Conservation (phyloP, 768 basidiomycete species). For the Amanita inopinata region DNA sequence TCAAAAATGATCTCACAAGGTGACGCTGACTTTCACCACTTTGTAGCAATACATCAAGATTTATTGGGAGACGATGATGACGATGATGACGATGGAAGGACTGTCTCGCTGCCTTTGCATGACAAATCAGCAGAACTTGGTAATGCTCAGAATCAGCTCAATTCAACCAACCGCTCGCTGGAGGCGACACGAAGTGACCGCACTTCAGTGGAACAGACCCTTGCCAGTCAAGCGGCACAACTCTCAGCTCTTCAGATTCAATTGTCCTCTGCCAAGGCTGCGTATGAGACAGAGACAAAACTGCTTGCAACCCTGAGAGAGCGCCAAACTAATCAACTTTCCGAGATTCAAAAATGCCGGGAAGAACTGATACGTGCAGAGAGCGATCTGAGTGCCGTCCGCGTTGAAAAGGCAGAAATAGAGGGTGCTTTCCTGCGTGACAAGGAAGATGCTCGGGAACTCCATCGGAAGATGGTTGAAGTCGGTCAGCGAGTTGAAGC, state of each 20-base stretch:
- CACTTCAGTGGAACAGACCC: conserved; percentile 47
- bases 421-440: conserved; percentile 81
- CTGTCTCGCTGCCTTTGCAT: conserved; percentile 41
- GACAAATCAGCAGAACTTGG: conserved; percentile 82
- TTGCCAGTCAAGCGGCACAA: conserved; percentile 62
- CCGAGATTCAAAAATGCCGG: conserved; percentile 60
- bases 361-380: conserved; percentile 83
- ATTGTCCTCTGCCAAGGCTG: conserved; percentile 71
- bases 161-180: conserved; percentile 67
- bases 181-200: conserved; percentile 60
- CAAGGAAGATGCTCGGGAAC: conserved; percentile 85
- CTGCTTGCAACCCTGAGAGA: conserved; percentile 60
- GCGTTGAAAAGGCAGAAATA: conserved; percentile 86
- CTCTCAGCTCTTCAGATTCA: conserved; percentile 77
- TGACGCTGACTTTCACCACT: not conserved
- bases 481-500: conserved; percentile 61
- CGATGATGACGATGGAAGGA: conserved; percentile 30
- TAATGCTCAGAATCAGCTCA: conserved; percentile 77
- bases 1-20: not conserved
- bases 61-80: conserved; percentile 73
- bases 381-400: conserved; percentile 82
- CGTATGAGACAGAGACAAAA: conserved; percentile 78
- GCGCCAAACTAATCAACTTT: conserved; percentile 53
- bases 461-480: conserved; percentile 80
- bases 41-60: conserved; percentile 26